Evolutionary conservation across 495 filamentous ascomycete genomes (phyloP).

Genomic region (Xylaria curta): DNA sequence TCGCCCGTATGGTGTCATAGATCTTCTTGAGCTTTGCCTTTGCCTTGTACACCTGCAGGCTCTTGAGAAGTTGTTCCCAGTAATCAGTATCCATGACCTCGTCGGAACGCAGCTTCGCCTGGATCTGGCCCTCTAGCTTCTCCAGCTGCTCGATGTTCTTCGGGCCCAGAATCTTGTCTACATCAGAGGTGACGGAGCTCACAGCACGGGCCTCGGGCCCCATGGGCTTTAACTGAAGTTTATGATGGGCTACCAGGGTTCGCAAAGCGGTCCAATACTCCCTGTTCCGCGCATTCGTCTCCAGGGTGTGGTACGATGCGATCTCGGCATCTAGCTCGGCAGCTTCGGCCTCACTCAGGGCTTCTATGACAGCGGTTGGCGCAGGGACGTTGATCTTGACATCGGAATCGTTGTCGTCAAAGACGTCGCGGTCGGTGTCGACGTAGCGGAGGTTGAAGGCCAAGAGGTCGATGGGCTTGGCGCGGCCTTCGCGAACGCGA

Average conservation of each 20-base stretch:
- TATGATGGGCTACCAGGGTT: constrained; percentile 80
- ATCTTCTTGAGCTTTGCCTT: constrained; percentile 84
- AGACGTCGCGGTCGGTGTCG: constrained; percentile 75
- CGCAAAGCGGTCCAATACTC: constrained; percentile 95
- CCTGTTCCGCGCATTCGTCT: constrained; percentile 75
- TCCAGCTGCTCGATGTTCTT: constrained; percentile 90
- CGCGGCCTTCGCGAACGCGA: constrained; percentile 89
- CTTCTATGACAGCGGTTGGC: constrained; percentile 82
- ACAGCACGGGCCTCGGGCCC: constrained; percentile 72
- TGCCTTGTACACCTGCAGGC: constrained; percentile 87
- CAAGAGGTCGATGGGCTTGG: constrained; percentile 94
- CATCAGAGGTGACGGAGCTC: constrained; percentile 82
- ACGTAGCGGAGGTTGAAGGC: constrained; percentile 89
- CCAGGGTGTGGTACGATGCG: constrained; percentile 79
- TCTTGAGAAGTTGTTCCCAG: constrained; percentile 91
- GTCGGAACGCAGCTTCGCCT: constrained; percentile 79
- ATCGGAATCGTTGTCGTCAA: constrained; percentile 87
- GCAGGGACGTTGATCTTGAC: constrained; percentile 74
- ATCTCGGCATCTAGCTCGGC: constrained; percentile 86
- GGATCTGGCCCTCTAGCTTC: constrained; percentile 82
- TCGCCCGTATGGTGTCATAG: constrained; percentile 77
- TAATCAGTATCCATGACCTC: constrained; percentile 97
- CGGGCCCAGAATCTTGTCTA: constrained; percentile 82
- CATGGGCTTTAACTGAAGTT: constrained; percentile 66
- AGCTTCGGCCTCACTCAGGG: constrained; percentile 71